Conservation (phyloP, 2,329 filamentous ascomycete genomes). For the Neonectria punicea region DNA sequence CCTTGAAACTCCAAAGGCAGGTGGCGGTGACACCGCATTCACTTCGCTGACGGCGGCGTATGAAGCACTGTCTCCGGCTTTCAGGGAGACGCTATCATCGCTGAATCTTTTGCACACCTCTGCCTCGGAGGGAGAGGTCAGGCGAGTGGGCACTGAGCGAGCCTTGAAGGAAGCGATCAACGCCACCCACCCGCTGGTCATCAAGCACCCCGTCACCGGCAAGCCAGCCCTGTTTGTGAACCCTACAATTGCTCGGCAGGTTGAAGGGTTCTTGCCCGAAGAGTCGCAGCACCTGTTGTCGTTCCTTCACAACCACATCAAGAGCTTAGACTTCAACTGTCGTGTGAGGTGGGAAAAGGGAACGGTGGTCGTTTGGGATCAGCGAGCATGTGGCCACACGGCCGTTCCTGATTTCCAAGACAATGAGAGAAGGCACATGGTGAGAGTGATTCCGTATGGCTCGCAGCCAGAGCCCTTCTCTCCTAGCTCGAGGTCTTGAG, state of each 20-base stretch:
- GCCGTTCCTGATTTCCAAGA: slow-evolving; percentile 46
- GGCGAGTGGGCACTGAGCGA: slow-evolving; percentile 42
- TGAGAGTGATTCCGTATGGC: slow-evolving; percentile 45
- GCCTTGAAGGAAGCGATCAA: slow-evolving; percentile 44
- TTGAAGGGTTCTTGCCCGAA: slow-evolving; percentile 44
- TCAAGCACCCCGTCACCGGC: slow-evolving; percentile 44
- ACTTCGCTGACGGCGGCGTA: slow-evolving; percentile 45
- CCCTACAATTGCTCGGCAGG: slow-evolving; percentile 43
- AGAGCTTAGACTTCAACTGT: slow-evolving; percentile 46
- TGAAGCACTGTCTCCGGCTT: slow-evolving; percentile 43
- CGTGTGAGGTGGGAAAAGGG: slow-evolving; percentile 45
- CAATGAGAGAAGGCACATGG: slow-evolving; percentile 45
- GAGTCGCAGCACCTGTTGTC: slow-evolving; percentile 43
- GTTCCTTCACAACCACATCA: slow-evolving; percentile 45
- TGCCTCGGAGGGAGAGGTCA: slow-evolving; percentile 44
- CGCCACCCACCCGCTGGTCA: slow-evolving; percentile 43
- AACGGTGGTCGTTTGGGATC: slow-evolving; percentile 46
- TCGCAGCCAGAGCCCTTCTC: slow-evolving; percentile 34
- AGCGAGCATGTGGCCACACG: slow-evolving; percentile 39
- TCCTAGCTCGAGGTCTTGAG: neutral
- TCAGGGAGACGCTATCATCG: slow-evolving; percentile 29
- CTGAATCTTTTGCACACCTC: slow-evolving; percentile 38
- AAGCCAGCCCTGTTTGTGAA: slow-evolving; percentile 44
- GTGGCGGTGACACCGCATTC: slow-evolving; percentile 46
- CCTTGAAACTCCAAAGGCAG: slow-evolving; percentile 41